Evolutionary conservation across 164 flowering plant species (phyloP), one percentile per base, ranked within the genome.

Genomic region (Stephania yunnanensis): DNA sequence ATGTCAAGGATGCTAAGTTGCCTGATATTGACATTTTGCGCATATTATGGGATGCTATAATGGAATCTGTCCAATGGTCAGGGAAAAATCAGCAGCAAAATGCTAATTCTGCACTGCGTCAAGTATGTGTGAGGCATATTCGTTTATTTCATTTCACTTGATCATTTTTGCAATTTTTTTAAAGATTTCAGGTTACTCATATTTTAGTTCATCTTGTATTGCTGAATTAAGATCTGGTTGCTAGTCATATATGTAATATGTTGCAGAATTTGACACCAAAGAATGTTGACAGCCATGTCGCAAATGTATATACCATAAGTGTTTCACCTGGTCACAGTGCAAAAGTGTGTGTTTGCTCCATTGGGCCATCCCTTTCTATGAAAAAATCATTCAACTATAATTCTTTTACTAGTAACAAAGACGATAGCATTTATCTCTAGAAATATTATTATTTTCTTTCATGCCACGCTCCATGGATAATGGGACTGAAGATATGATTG

Each of bases 31-130:
- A 93, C 78, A 86, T 93, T 78, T 94, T 93, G 68, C 82, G 97
- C 42, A 85, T 95, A 73, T 80, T 93, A 69, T 95, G 99, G 99
- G 99, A 93, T 86, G 91, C 91, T 17, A 64, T 93, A 73, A 95
- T 95, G 99, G 99, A 95, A 84, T 91, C 98, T 77, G 96, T 95
- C 79, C 98, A 91, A 83, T 95, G 99, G 99, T 95, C 99, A 72
- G 97, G 98, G 42, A 95, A 95, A 85, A 95, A 95, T 71, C 99
- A 95, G 85, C 99, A 95, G 85, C 99, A 95, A 84, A 95, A 95
- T 87, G 97, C 97, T 68, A 95, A 95, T 86, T 44, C 92, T 31
- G 99, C 96, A 66, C 83, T 95, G 45, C 96, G 98, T 44, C 97
- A 93, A 91, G 99, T 93, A 78, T 55, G 63, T 12, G 15, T 0